Evolutionary conservation across 305 asterid genomes (phyloP).

Genomic region (Solanum chacoense): DNA sequence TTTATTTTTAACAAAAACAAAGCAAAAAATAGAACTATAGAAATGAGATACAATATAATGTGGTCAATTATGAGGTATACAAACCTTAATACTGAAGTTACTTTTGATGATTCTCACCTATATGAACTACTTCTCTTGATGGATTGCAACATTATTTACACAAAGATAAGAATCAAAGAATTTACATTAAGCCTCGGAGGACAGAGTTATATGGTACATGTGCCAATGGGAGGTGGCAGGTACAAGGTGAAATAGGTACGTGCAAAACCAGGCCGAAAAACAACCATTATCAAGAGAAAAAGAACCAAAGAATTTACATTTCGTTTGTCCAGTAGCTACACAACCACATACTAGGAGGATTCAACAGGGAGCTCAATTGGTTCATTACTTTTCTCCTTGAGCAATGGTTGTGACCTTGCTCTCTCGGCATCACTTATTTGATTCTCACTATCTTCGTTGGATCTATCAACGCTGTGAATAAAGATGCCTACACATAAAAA

Average conservation of each 20-base stretch:
- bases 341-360: background rate
- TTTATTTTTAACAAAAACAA: background rate
- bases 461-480: constrained; percentile 47
- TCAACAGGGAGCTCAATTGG: constrained; percentile 9
- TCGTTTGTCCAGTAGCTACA: background rate
- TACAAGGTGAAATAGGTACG: background rate
- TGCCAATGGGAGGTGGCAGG: background rate
- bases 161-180: background rate
- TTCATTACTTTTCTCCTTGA: constrained; percentile 26
- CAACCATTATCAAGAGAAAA: background rate
- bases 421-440: constrained; percentile 21
- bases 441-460: constrained; percentile 28
- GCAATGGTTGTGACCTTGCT: constrained; percentile 44
- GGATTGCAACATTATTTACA: background rate
- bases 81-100: background rate
- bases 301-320: background rate
- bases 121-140: background rate
- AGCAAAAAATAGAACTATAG: background rate
- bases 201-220: background rate
- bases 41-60: background rate
- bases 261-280: background rate
- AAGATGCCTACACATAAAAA: constrained; percentile 34
- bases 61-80: background rate
- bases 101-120: background rate
- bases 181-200: background rate